Conservation (phyloP, 805 yeast genomes). For the Wickerhamiella kurtzmanii region DNA sequence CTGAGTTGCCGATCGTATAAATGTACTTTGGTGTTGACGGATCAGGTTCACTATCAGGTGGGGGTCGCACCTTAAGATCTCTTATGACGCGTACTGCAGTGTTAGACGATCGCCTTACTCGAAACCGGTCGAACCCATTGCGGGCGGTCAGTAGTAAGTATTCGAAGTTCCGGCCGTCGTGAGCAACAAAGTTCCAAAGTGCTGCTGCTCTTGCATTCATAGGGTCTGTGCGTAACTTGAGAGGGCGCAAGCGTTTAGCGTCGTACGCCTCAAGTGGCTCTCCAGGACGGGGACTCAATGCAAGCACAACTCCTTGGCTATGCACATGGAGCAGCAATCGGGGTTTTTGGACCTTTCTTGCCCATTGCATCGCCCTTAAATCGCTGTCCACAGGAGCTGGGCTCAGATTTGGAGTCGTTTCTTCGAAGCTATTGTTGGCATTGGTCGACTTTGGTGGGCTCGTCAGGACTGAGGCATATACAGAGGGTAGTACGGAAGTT, state of each 20-base stretch:
- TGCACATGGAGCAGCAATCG: background rate
- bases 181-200: background rate
- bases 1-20: background rate
- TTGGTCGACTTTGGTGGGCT: no score
- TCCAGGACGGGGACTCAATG: background rate
- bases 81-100: background rate
- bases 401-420: background rate
- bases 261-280: background rate
- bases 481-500: background rate
- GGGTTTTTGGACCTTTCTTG: background rate
- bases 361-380: no score
- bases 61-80: background rate
- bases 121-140: background rate
- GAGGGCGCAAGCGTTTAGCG: background rate
- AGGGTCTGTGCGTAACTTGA: background rate
- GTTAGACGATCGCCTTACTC: background rate
- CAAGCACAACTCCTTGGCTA: background rate
- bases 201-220: background rate
- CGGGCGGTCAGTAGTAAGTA: background rate
- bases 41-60: background rate
- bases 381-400: background rate
- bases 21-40: background rate
- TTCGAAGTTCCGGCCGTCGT: background rate
- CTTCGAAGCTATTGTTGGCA: no score
- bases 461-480: background rate